phyloP scores from a whole-genome alignment of 768 basidiomycete species.

The Daedaleopsis nitida region DNA sequence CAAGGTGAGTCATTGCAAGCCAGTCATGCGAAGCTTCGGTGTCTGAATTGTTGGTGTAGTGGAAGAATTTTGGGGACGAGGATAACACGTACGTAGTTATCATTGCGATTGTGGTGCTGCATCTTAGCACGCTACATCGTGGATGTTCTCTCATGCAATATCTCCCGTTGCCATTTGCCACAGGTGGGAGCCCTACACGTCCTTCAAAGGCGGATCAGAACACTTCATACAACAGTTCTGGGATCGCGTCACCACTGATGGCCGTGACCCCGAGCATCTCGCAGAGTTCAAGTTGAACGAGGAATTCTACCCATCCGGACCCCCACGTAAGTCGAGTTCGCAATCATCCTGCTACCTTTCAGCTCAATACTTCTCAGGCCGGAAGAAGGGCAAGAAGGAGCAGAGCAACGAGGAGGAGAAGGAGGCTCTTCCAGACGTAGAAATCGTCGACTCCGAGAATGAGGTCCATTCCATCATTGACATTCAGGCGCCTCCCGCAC shows the following conservation, averaged over 20 bases:
- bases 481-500: not conserved
- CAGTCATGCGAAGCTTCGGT: not conserved
- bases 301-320: slow-evolving; percentile 54
- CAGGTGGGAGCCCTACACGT: slow-evolving; percentile 71
- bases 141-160: not conserved
- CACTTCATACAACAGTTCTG: slow-evolving; percentile 47
- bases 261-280: slow-evolving; percentile 52
- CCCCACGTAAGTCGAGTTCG: slow-evolving; percentile 48
- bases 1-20: slow-evolving; percentile 14
- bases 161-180: no score
- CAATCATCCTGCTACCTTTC: not conserved
- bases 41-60: slow-evolving; percentile 10
- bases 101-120: not conserved
- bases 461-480: slow-evolving; percentile 20
- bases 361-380: not conserved
- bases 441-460: slow-evolving; percentile 13
- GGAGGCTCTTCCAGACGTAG: not conserved
- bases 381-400: slow-evolving; percentile 14
- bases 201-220: slow-evolving; percentile 58
- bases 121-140: not conserved
- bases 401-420: not conserved
- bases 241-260: slow-evolving; percentile 34
- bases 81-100: slow-evolving; percentile 28
- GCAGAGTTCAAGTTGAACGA: slow-evolving; percentile 56
- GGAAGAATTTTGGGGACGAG: slow-evolving; percentile 22